Conservation (phyloP, 2,329 filamentous ascomycete genomes). For the Penicillium hesseltinei region DNA sequence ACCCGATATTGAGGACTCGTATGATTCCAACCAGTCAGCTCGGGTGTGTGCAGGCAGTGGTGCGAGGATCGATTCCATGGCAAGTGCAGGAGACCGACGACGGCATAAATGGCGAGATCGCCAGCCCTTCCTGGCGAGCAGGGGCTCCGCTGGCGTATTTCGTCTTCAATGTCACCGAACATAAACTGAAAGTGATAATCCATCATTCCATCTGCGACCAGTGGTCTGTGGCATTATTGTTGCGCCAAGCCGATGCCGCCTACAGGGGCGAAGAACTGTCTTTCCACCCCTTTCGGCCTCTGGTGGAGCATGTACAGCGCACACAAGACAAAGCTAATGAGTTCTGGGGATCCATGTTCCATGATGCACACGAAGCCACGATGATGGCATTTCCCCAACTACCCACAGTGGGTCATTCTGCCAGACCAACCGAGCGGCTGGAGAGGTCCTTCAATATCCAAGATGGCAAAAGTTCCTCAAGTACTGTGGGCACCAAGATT, state of each 20-base stretch:
- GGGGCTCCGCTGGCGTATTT: conserved; percentile 11
- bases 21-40: conserved; percentile 9
- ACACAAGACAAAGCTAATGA: background rate
- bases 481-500: conserved; percentile 12
- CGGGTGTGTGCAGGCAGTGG: conserved; percentile 13
- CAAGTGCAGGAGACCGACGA: background rate
- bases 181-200: conserved; percentile 2
- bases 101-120: background rate
- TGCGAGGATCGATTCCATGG: conserved; percentile 9
- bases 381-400: background rate
- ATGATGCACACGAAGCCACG: background rate
- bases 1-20: conserved; percentile 15
- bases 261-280: conserved; percentile 11
- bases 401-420: conserved; percentile 7
- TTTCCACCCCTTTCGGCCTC: conserved; percentile 12
- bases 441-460: background rate
- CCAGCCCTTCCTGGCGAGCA: background rate
- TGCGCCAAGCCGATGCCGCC: conserved; percentile 12
- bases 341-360: background rate
- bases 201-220: conserved; percentile 22
- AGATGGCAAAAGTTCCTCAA: background rate
- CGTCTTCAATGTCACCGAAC: background rate
- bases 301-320: conserved; percentile 12
- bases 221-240: conserved; percentile 20
- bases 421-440: background rate